Percentiles rank a stretch among this genome's conserved stretches.
Conservation (phyloP, 768 basidiomycete genomes). For the Glaciozyma antarctica region DNA sequence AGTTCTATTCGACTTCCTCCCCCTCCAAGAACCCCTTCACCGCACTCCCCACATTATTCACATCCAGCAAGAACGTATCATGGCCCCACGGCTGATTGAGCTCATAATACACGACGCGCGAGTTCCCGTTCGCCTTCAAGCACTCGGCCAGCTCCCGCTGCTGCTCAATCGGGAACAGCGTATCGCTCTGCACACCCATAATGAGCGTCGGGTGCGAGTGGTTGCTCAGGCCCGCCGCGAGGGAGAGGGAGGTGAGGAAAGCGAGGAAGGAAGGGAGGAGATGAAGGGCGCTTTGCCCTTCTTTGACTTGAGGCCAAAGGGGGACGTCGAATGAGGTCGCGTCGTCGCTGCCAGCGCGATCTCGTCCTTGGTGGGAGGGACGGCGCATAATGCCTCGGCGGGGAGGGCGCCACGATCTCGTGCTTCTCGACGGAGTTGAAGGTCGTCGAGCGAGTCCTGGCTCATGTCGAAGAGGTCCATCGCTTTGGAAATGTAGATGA, state of each 20-base stretch:
- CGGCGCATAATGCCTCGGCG: constrained; percentile 15
- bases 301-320: constrained; percentile 15
- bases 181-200: constrained; percentile 91
- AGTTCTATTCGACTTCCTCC: not conserved
- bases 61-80: constrained; percentile 93
- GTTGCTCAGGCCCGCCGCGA: constrained; percentile 74
- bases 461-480: constrained; percentile 99
- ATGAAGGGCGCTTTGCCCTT: constrained; percentile 39
- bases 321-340: constrained; percentile 43
- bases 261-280: constrained; percentile 37
- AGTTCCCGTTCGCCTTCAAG: constrained; percentile 77
- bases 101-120: constrained; percentile 87
- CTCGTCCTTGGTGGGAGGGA: constrained; percentile 10
- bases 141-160: constrained; percentile 92
- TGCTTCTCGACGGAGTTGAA: constrained; percentile 42
- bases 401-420: constrained; percentile 7
- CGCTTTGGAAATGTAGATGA: constrained; percentile 96
- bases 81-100: constrained; percentile 99
- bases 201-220: constrained; percentile 69
- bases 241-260: constrained; percentile 37
- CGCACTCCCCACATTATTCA: constrained; percentile 80
- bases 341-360: constrained; percentile 23
- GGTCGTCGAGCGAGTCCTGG: constrained; percentile 56
- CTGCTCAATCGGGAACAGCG: constrained; percentile 93
- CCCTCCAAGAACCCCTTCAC: constrained; percentile 67